Percentiles rank a stretch among this genome's conserved stretches.
Evolutionary conservation across 2,329 filamentous ascomycete species (phyloP).

Genomic region (Pestalotiopsis sp.): DNA sequence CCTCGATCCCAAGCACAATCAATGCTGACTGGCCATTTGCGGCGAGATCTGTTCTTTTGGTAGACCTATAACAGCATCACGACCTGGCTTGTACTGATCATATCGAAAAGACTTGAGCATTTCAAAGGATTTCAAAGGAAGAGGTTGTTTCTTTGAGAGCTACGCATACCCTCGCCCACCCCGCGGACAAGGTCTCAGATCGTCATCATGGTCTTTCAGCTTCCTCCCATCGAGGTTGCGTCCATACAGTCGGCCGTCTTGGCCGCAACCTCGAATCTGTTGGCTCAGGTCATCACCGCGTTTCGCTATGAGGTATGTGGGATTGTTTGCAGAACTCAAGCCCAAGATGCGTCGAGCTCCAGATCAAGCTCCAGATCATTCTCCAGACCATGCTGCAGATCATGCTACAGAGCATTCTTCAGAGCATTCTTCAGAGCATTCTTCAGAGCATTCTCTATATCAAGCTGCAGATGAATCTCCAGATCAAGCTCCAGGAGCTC

Average conservation of each 20-base stretch:
- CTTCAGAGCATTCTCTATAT: conserved; percentile 1
- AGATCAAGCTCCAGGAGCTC: background rate
- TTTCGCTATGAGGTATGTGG: conserved; percentile 60
- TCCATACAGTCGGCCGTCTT: conserved; percentile 69
- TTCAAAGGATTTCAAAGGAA: too few species aligned
- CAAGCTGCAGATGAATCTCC: background rate
- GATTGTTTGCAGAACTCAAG: background rate
- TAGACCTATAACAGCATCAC: background rate
- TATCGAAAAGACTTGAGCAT: too few species aligned
- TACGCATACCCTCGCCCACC: too few species aligned
- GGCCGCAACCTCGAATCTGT: conserved; percentile 68
- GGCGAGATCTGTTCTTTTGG: background rate
- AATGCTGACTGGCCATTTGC: background rate
- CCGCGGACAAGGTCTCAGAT: background rate
- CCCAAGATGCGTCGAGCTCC: too few species aligned
- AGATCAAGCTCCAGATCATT: too few species aligned
- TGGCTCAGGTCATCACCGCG: conserved; percentile 72
- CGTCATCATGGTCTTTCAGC: conserved; percentile 30
- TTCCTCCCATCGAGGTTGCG: conserved; percentile 58
- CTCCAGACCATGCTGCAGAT: background rate
- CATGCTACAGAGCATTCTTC: background rate
- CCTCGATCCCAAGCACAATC: background rate
- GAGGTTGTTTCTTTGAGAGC: too few species aligned
- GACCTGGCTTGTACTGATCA: background rate
- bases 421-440: background rate